Base-by-base conservation (phyloP, 768 basidiomycete genomes). In the Hygrocybe coccinea region DNA sequence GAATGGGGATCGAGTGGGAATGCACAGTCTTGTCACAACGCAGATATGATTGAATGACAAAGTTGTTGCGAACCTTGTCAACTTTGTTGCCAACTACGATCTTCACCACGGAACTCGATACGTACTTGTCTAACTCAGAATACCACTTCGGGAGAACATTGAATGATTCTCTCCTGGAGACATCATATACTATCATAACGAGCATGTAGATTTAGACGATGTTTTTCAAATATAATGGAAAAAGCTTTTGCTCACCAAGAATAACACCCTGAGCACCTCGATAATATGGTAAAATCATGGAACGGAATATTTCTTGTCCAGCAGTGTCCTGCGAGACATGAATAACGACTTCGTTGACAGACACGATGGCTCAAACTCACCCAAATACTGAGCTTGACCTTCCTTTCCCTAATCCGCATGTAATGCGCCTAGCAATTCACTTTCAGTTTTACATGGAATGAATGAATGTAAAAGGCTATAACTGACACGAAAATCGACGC, bases 351-450 rank as follows among this genome's bases (percentile, higher is more conserved):
- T 37, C 44, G 29, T 17, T 25, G n/a, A 43, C 44, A 22, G 15
- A 12, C 7, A 12, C 2, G 21, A 12, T 12, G 44, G 21, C 2
- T 4, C 22, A 22, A 19, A 71, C 86, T 58, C 63, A 95, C 95
- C 97, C 97, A 99, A 69, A 98, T 95, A 54, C 89, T 93, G n/a
- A 99, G 76, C 72, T 97, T 98, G 61, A 91, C 88, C 64, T 82
- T 89, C 77, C 80, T 86, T 54, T 87, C 85, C 50, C 84, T 83
- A 47, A 91, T 78, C 19, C 87, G 84, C 89, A 93, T 89, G 77
- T 88, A 91, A 69, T 91, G 89, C 22, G 91, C 86, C 89, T 89
- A 50, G 6, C 10, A 35, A 24, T 17, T 46, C 14, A 14, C 6
- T 14, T n/a, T 35, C 44, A n/a, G 29, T 45, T n/a, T n/a, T 41